phyloP scores from a whole-genome alignment of 768 basidiomycete species.

The Nidula microcarpa region DNA sequence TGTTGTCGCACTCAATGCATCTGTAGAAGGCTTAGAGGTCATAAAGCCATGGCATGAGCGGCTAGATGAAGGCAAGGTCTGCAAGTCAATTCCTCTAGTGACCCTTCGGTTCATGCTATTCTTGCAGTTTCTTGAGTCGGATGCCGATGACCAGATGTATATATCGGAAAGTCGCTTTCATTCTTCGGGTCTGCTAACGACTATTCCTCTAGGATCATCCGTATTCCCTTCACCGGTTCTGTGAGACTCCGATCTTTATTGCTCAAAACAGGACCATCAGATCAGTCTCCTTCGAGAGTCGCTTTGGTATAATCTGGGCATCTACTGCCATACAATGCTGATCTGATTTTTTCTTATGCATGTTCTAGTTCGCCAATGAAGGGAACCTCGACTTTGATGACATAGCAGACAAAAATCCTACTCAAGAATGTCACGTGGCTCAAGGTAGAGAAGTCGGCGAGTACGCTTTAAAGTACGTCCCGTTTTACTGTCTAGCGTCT shows the following conservation, averaged over 20 bases:
- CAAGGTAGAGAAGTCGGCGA: conserved; percentile 78
- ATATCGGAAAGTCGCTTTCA: neutral
- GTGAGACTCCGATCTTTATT: conserved; percentile 82
- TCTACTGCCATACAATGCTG: neutral
- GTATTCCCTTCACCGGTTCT: conserved; percentile 83
- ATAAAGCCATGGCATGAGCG: conserved; percentile 90
- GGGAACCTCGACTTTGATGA: conserved; percentile 83
- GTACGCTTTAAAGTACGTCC: conserved; percentile 69
- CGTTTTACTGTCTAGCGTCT: conserved; percentile 7
- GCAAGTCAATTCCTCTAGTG: conserved; percentile 8
- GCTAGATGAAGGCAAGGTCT: conserved; percentile 65
- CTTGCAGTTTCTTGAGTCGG: conserved; percentile 70
- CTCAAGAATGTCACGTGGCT: conserved; percentile 72
- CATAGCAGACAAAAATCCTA: conserved; percentile 52
- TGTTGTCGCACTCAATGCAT: conserved; percentile 76
- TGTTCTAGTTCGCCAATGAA: conserved; percentile 66
- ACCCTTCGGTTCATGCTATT: neutral
- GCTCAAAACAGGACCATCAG: conserved; percentile 79
- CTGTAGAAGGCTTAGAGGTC: conserved; percentile 45
- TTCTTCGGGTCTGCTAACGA: conserved; percentile 1
- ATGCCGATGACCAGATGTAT: conserved; percentile 88
- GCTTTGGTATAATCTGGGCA: conserved; percentile 44
- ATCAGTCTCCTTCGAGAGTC: conserved; percentile 73
- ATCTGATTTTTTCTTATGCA: neutral
- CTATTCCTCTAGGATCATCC: conserved; percentile 57